phyloP scores from a whole-genome alignment of 2,329 filamentous ascomycete genomes.

The Aphanocladium album region DNA sequence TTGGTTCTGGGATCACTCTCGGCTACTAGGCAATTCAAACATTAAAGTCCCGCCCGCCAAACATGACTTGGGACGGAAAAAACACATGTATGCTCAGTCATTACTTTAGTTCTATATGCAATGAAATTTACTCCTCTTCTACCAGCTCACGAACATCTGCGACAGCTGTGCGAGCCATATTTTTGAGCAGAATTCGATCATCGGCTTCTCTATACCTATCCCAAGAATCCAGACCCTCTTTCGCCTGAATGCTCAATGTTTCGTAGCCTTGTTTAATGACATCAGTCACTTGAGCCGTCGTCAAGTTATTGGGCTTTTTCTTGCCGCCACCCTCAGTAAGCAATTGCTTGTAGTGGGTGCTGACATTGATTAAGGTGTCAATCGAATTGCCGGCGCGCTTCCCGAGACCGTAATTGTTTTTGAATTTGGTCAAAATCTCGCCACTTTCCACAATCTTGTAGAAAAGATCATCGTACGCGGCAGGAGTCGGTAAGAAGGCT shows the following conservation, averaged over 20 bases:
- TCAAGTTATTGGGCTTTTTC: constrained; percentile 61
- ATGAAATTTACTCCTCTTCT: constrained; percentile 25
- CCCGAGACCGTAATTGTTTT: constrained; percentile 64
- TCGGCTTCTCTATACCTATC: constrained; percentile 83
- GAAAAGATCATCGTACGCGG: constrained; percentile 92
- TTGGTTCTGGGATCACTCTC: too few relatives aligned
- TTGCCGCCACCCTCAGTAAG: constrained; percentile 53
- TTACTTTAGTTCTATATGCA: neutral
- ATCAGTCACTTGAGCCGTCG: constrained; percentile 75
- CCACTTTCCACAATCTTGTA: constrained; percentile 96
- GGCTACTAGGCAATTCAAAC: too few relatives aligned
- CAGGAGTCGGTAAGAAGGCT: constrained; percentile 80
- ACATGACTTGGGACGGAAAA: too few relatives aligned
- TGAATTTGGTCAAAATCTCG: constrained; percentile 75
- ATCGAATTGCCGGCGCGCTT: constrained; percentile 65
- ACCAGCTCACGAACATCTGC: constrained; percentile 50
- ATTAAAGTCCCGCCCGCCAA: too few relatives aligned
- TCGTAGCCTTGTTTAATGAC: constrained; percentile 97
- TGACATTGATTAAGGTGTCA: constrained; percentile 76
- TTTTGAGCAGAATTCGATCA: constrained; percentile 79
- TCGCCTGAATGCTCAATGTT: constrained; percentile 84
- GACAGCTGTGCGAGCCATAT: constrained; percentile 75
- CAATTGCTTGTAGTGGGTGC: constrained; percentile 79
- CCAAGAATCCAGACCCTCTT: constrained; percentile 81
- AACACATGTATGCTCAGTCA: neutral